phyloP scores from a whole-genome alignment of 2,329 filamentous ascomycete genomes.

The Fusarium scirpi region DNA sequence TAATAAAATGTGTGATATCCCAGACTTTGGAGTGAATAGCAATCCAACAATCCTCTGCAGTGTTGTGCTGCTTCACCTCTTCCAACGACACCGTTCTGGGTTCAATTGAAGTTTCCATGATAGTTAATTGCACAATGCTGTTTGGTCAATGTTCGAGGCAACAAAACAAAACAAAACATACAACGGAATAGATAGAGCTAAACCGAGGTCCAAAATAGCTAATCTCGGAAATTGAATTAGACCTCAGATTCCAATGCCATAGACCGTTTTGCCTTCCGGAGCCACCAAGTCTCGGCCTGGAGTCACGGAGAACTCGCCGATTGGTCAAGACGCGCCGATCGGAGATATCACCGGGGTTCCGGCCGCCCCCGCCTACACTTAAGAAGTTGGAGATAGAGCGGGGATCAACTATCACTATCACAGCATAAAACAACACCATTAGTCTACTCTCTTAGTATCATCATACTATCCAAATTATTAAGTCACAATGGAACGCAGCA shows the following conservation, averaged over 20 bases:
- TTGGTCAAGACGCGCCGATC: background rate
- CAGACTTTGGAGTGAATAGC: slow-evolving; percentile 76
- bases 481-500: slow-evolving; percentile 46
- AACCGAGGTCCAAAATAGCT: slow-evolving; percentile 19
- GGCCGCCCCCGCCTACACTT: background rate
- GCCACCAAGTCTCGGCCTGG: background rate
- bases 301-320: slow-evolving; percentile 17
- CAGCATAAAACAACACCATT: background rate
- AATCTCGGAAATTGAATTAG: slow-evolving; percentile 1
- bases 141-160: background rate
- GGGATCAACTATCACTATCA: background rate
- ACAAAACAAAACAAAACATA: background rate
- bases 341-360: slow-evolving; percentile 6
- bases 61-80: slow-evolving; percentile 63
- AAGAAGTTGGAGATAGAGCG: slow-evolving; percentile 18
- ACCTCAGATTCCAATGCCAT: background rate
- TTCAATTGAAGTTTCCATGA: slow-evolving; percentile 23
- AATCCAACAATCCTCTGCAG: slow-evolving; percentile 69
- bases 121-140: background rate
- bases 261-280: background rate
- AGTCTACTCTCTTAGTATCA: background rate
- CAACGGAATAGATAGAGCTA: background rate
- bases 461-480: background rate
- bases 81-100: slow-evolving; percentile 32
- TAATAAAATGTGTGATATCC: slow-evolving; percentile 75